Base-by-base conservation (phyloP, 1,284 basidiomycete genomes). In the Baeospora myosura region DNA sequence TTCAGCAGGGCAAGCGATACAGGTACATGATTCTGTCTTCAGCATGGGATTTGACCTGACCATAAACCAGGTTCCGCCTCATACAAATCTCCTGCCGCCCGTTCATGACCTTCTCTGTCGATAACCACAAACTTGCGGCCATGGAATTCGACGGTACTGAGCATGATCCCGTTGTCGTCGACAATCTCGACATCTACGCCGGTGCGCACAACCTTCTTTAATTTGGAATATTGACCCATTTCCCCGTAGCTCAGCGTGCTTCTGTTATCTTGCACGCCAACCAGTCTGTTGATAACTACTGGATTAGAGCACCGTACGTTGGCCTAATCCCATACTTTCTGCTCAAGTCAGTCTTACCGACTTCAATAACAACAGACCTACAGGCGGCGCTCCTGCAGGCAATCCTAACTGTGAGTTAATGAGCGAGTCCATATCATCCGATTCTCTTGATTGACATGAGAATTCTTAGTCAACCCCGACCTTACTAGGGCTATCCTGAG, bases 21-120 rank as follows among this genome's bases (percentile, higher is more conserved):
- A 52, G 61, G n/a, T n/a, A n/a, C n/a, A n/a, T n/a, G n/a, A n/a
- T n/a, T n/a, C n/a, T n/a, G n/a, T n/a, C n/a, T n/a, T n/a, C n/a
- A n/a, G n/a, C n/a, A n/a, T n/a, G n/a, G n/a, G n/a, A n/a, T n/a
- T n/a, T n/a, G n/a, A n/a, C n/a, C n/a, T n/a, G n/a, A n/a, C n/a
- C n/a, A n/a, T n/a, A n/a, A n/a, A n/a, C n/a, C n/a, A n/a, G n/a
- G 23, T 56, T 68, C 41, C 63, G 81, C 12, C 48, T 84, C 43
- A 65, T 83, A 59, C 74, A 76, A 52, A 68, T 72, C 54, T 60
- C 71, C 22, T 67, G 65, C 45, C 53, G 59, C 18, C 61, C 63
- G 2, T 60, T 61, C 49, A 65, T 60, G 49, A 59, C 53, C 0
- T 66, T 72, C 51, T 67, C 68, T 7, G 64, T 76, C 45, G 71